Evolutionary conservation across 2,329 filamentous ascomycete species (phyloP), one percentile per base, ranked within the genome.

Genomic region (Talaromyces sp.): DNA sequence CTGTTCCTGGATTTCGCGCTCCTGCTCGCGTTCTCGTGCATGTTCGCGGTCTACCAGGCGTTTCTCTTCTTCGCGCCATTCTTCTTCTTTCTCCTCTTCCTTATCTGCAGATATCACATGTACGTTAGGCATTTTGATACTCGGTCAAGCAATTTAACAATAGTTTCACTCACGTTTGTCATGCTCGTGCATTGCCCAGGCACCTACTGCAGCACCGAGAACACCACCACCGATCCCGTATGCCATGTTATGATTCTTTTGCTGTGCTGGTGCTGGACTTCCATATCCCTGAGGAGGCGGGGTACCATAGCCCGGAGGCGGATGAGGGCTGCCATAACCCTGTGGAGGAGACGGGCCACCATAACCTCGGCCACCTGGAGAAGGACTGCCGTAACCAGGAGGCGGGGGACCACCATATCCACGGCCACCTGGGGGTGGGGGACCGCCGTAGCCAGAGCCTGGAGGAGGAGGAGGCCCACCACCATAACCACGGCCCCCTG

Each of bases 121-220:
- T n/a, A n/a, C n/a, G n/a, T n/a, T n/a, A n/a, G n/a, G n/a, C n/a
- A n/a, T n/a, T n/a, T n/a, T n/a, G n/a, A n/a, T n/a, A n/a, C n/a
- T n/a, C n/a, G n/a, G n/a, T n/a, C n/a, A n/a, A n/a, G n/a, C n/a
- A n/a, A n/a, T n/a, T n/a, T n/a, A n/a, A n/a, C n/a, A n/a, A n/a
- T n/a, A n/a, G n/a, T n/a, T n/a, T n/a, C n/a, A n/a, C 63, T 27
- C 47, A 65, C 63, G 63, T 36, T 61, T 60, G 19, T 65, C 63
- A 25, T 60, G 58, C 38, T 65, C 63, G 29, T 65, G 63, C 63
- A 65, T 65, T 45, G 63, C 63, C 58, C 58, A 65, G 13, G 63
- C 63, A 22, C 63, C 63, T 25, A 61, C 58, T 1, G 63, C 58
- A 8, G 63, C 63, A 58, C 63, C 63, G 22, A 65, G 22, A 15